Conservation (phyloP, 1,284 basidiomycete genomes). For the Veloporphyrellus conicus region DNA sequence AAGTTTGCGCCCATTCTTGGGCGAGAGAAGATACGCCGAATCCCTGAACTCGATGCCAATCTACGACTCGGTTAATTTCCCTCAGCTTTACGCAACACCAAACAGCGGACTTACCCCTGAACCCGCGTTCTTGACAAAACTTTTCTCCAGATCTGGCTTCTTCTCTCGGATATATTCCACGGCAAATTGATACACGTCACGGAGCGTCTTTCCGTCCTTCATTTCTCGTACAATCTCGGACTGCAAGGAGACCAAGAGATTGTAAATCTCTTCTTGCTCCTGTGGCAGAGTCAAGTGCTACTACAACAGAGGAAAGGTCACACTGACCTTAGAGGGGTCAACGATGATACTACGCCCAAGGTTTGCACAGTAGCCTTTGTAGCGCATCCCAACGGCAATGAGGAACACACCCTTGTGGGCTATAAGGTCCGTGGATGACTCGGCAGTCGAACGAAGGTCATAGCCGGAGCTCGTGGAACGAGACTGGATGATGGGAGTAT, state of each 20-base stretch:
- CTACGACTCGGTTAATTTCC: conserved; percentile 38
- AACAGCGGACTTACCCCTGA: conserved; percentile 63
- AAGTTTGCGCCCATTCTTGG: conserved; percentile 74
- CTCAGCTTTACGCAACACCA: background rate
- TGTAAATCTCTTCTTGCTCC: conserved; percentile 88
- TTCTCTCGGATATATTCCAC: conserved; percentile 71
- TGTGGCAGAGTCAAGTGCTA: conserved; percentile 31
- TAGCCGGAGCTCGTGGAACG: conserved; percentile 78
- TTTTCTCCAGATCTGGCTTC: conserved; percentile 76
- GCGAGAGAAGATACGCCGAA: conserved; percentile 74
- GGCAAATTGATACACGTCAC: conserved; percentile 80
- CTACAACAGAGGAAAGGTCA: background rate
- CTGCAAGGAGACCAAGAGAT: conserved; percentile 76
- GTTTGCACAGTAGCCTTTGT: conserved; percentile 91
- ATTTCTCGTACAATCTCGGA: conserved; percentile 72
- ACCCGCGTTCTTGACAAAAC: conserved; percentile 87
- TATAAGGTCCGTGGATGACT: conserved; percentile 80
- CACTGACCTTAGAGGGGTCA: conserved; percentile 78
- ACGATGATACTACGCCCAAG: conserved; percentile 93
- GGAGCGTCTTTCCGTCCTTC: conserved; percentile 74
- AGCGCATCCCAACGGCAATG: conserved; percentile 84
- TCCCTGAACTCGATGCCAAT: conserved; percentile 95
- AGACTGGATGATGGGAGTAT: conserved; percentile 94
- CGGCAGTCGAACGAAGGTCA: conserved; percentile 82
- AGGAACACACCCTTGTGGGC: conserved; percentile 90